Evolutionary conservation across 345 rosid genomes (phyloP).

Genomic region (Eucalyptus pauciflora): DNA sequence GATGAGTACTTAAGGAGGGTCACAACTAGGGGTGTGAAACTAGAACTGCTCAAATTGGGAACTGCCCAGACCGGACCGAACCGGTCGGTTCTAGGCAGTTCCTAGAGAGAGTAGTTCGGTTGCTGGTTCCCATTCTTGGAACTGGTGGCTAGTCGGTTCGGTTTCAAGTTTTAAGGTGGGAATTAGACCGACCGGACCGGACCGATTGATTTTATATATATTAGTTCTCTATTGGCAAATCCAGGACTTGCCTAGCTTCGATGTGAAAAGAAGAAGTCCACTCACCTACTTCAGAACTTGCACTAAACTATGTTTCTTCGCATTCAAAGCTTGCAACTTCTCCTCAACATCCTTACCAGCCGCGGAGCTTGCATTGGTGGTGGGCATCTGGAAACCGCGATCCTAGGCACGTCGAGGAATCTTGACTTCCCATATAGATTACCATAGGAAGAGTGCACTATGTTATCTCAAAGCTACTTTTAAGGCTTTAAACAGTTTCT

Average conservation of each 20-base stretch:
- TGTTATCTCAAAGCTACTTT: neutral
- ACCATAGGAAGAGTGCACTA: neutral
- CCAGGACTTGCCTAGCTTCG: neutral
- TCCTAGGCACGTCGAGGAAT: neutral
- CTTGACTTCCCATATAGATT: neutral
- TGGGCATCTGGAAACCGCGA: too few species aligned
- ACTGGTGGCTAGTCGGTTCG: rapidly evolving
- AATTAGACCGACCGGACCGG: rapidly evolving
- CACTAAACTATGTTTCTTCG: constrained; percentile 78
- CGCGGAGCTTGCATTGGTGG: too few species aligned
- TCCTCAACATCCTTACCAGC: constrained; percentile 44
- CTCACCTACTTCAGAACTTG: constrained; percentile 76
- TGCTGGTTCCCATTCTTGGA: too few species aligned
- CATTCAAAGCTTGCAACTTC: constrained; percentile 55
- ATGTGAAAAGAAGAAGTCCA: neutral
- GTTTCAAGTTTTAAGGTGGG: too few species aligned
- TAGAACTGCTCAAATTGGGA: too few species aligned
- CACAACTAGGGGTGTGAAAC: too few species aligned
- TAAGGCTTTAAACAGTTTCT: neutral
- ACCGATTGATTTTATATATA: too few species aligned
- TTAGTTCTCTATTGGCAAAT: neutral
- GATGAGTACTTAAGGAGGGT: too few species aligned
- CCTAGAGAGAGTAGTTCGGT: rapidly evolving
- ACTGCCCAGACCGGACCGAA: rapidly evolving
- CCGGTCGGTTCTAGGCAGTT: rapidly evolving